phyloP scores from a whole-genome alignment of 1,284 basidiomycete species.

The Mycena citricolor region DNA sequence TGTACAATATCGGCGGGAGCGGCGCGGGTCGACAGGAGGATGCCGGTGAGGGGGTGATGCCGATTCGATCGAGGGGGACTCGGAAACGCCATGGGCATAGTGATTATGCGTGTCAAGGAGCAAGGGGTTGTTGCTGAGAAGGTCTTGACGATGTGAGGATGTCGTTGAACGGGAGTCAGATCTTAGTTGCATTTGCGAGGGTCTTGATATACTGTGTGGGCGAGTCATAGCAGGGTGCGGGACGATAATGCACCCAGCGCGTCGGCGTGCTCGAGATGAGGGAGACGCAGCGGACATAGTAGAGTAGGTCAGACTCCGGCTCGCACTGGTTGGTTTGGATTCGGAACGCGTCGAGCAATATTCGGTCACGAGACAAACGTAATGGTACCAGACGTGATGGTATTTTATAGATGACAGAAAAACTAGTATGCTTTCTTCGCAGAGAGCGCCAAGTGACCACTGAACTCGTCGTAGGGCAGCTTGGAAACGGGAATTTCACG shows the following conservation, averaged over 20 bases:
- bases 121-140: slow-evolving; percentile 11
- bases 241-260: slow-evolving; percentile 17
- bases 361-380: neutral
- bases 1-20: slow-evolving; percentile 34
- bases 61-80: slow-evolving; percentile 15
- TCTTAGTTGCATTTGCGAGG: too few species aligned
- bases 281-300: slow-evolving; percentile 8
- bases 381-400: slow-evolving; percentile 3
- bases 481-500: slow-evolving; percentile 88
- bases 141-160: too few species aligned
- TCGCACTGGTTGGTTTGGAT: too few species aligned
- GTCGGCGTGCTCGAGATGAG: slow-evolving; percentile 18
- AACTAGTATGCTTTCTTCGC: slow-evolving; percentile 81
- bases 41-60: slow-evolving; percentile 15
- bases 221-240: neutral
- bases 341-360: neutral
- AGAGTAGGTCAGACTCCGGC: neutral
- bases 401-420: slow-evolving; percentile 19
- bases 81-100: slow-evolving; percentile 2
- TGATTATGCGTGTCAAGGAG: slow-evolving; percentile 10
- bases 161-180: too few species aligned
- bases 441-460: slow-evolving; percentile 83
- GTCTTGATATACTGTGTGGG: too few species aligned
- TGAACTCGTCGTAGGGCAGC: slow-evolving; percentile 93
- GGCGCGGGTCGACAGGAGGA: slow-evolving; percentile 32